Conservation (phyloP, 495 filamentous ascomycete genomes). For the Penicillium pancosmium region DNA sequence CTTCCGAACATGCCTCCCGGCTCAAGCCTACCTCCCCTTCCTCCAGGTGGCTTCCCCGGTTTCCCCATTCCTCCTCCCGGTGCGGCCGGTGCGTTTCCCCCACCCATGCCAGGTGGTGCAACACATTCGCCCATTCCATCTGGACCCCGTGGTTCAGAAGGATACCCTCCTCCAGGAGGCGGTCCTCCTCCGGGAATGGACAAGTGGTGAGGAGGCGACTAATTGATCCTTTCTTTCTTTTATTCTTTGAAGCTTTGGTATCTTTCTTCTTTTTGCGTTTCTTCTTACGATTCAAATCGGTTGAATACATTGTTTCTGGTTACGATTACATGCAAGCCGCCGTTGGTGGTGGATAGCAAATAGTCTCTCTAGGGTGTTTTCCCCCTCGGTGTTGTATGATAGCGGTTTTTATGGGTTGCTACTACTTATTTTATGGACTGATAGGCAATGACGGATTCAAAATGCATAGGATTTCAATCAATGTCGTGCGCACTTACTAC, state of each 20-base stretch:
- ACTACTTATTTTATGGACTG: not conserved
- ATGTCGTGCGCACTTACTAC: not conserved
- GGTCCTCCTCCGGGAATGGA: not conserved
- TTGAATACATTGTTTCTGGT: not conserved
- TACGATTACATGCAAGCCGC: not conserved
- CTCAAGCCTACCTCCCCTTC: conserved; percentile 66
- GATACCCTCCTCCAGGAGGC: conserved; percentile 33
- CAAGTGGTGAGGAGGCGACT: not conserved
- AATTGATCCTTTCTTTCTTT: not conserved
- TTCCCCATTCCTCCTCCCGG: conserved; percentile 49
- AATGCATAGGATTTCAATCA: not conserved
- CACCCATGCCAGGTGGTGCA: conserved; percentile 29
- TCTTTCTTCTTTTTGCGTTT: not conserved
- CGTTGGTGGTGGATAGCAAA: not conserved
- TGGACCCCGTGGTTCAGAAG: conserved; percentile 38
- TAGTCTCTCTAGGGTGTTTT: not conserved
- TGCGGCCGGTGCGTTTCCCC: conserved; percentile 32
- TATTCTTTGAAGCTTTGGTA: not conserved
- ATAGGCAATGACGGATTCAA: not conserved
- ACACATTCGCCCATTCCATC: conserved; percentile 24
- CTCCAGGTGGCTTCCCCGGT: conserved; percentile 60
- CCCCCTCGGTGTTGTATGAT: not conserved
- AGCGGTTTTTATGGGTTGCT: not conserved
- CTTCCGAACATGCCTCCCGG: conserved; percentile 45
- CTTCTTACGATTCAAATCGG: not conserved